These are phyloP conservation scores for Cyberlindnera saturnus DNA, from an alignment of 805 yeast species.

Conservation along the genomic window DNA sequence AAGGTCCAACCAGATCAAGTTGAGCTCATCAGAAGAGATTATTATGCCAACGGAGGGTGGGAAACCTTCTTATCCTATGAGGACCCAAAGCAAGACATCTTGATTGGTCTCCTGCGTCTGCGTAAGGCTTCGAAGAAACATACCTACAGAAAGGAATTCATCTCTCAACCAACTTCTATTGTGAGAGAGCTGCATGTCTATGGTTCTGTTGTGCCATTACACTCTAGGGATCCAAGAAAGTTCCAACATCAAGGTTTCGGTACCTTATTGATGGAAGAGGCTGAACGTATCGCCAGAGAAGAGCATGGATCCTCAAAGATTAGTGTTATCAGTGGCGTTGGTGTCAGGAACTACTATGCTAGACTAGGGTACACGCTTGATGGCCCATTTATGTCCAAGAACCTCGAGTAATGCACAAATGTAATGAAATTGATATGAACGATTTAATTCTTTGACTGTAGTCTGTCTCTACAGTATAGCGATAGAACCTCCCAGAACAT, in stretches of 20 bases:
- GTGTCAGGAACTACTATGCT: conserved; percentile 93
- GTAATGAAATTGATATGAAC: neutral
- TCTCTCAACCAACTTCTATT: conserved; percentile 77
- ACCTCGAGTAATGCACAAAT: conserved; percentile 9
- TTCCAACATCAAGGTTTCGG: conserved; percentile 99
- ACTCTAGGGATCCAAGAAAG: conserved; percentile 93
- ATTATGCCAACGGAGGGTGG: conserved; percentile 98
- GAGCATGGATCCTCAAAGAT: conserved; percentile 92
- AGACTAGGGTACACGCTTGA: conserved; percentile 87
- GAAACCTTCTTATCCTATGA: conserved; percentile 94
- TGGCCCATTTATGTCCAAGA: conserved; percentile 96
- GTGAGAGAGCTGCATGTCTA: conserved; percentile 97
- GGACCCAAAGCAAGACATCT: conserved; percentile 93
- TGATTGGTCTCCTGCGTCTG: conserved; percentile 84
- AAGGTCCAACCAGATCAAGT: conserved; percentile 96
- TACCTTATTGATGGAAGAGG: conserved; percentile 95
- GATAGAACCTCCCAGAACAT: neutral
- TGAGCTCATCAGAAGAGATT: conserved; percentile 90
- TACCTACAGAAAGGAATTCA: conserved; percentile 87
- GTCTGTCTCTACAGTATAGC: neutral
- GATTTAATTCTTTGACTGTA: neutral
- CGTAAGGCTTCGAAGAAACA: conserved; percentile 84
- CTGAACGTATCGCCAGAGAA: conserved; percentile 89
- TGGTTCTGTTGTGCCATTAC: conserved; percentile 95
- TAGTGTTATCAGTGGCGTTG: conserved; percentile 94